Conservation (phyloP, 1,139 yeast genomes). For the Lodderomyces oxycetoniae region DNA sequence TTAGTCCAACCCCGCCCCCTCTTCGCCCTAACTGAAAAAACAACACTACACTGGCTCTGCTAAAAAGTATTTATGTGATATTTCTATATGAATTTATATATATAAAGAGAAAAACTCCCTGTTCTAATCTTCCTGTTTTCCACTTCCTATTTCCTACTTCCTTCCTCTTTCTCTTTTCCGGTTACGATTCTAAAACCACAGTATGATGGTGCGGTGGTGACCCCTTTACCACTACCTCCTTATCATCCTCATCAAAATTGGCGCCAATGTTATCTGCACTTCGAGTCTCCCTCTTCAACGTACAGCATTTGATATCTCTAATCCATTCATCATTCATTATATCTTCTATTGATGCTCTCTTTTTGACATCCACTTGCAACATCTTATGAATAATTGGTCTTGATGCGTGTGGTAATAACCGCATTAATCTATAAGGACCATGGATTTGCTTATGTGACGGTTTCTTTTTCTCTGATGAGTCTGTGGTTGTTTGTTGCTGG, state of each 20-base stretch:
- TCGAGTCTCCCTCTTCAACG: conserved; percentile 25
- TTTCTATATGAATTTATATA: too few species aligned
- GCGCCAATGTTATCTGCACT: conserved; percentile 23
- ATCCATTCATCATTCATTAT: conserved; percentile 73
- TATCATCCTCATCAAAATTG: conserved; percentile 37
- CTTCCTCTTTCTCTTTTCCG: too few species aligned
- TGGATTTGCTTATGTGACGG: conserved; percentile 42
- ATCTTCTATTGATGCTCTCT: conserved; percentile 67
- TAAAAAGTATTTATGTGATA: too few species aligned
- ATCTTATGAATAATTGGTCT: conserved; percentile 73
- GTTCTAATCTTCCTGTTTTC: too few species aligned
- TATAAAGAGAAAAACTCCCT: too few species aligned
- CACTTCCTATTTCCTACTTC: too few species aligned
- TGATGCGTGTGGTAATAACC: conserved; percentile 82
- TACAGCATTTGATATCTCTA: conserved; percentile 48
- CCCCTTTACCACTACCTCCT: conserved; percentile 35
- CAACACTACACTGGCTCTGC: too few species aligned
- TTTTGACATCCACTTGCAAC: conserved; percentile 62
- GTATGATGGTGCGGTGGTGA: conserved; percentile 42
- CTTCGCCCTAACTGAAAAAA: too few species aligned
- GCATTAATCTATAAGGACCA: conserved; percentile 87
- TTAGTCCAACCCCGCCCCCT: too few species aligned
- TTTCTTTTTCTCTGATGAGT: conserved; percentile 19
- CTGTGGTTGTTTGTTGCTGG: conserved; percentile 13
- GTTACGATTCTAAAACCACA: conserved; percentile 19